Conservation (phyloP, 495 filamentous ascomycete genomes). For the Xeromyces bisporus region DNA sequence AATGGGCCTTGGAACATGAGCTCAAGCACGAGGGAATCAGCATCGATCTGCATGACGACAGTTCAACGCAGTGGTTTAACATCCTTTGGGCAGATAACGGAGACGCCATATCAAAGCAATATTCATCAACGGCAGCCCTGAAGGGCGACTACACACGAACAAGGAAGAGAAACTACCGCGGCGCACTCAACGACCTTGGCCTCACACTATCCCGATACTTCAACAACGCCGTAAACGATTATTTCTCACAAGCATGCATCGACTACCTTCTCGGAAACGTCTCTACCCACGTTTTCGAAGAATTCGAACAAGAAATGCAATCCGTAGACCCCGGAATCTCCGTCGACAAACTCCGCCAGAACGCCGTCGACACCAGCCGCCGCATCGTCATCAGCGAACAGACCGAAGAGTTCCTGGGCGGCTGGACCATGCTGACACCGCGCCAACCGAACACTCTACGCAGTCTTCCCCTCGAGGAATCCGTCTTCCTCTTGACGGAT, state of each 20-base stretch:
- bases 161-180: conserved; percentile 74
- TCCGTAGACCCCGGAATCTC: conserved; percentile 76
- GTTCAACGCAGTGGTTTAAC: conserved; percentile 79
- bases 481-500: conserved; percentile 71
- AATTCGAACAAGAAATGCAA: conserved; percentile 82
- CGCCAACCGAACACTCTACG: conserved; percentile 46
- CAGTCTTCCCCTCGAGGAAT: conserved; percentile 62
- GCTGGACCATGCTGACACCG: conserved; percentile 65
- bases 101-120: conserved; percentile 40
- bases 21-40: conserved; percentile 56
- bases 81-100: conserved; percentile 89
- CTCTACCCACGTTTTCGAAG: conserved; percentile 62
- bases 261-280: conserved; percentile 90
- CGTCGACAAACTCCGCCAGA: conserved; percentile 62
- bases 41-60: conserved; percentile 49
- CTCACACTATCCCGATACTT: conserved; percentile 54
- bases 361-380: conserved; percentile 70
- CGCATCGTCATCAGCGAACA: conserved; percentile 74
- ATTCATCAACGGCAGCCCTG: conserved; percentile 80
- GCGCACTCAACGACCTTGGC: conserved; percentile 83
- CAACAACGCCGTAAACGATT: conserved; percentile 85
- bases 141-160: conserved; percentile 94
- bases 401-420: conserved; percentile 64
- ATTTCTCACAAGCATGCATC: conserved; percentile 85
- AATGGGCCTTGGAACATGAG: conserved; percentile 57